Percentiles rank a stretch among this genome's conserved stretches.
Conservation (phyloP, 306 rosid genomes). For the Mimosa pudica region DNA sequence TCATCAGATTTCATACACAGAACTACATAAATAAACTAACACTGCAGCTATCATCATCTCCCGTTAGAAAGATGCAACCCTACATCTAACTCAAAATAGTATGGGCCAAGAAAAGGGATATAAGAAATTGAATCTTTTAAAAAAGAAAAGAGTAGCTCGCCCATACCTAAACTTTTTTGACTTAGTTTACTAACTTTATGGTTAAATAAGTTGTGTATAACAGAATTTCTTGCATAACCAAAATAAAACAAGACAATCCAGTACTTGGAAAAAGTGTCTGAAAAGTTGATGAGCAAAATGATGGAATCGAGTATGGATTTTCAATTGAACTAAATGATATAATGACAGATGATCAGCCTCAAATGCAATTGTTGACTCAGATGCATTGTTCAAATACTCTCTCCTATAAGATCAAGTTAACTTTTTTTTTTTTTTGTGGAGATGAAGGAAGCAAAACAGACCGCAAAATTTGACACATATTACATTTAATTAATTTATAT, state of each 20-base stretch:
- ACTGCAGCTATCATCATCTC: background rate
- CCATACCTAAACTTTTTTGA: conserved; percentile 5
- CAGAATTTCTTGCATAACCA: conserved; percentile 21
- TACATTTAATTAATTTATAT: too few relatives aligned
- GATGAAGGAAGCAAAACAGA: too few relatives aligned
- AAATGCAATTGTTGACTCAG: background rate
- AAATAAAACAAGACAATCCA: conserved; percentile 27
- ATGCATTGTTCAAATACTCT: background rate
- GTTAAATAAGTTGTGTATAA: conserved; percentile 7
- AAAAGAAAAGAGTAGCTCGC: background rate
- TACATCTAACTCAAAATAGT: background rate
- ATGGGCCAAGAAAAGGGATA: background rate
- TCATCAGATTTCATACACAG: conserved; percentile 15
- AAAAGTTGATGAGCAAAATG: background rate
- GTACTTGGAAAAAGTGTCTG: conserved; percentile 12
- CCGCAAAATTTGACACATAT: too few relatives aligned
- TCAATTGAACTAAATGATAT: background rate
- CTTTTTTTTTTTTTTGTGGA: too few relatives aligned
- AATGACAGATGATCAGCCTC: background rate
- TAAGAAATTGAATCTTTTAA: background rate
- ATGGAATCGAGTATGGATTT: background rate
- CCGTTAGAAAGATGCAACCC: background rate
- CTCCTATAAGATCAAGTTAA: too few relatives aligned
- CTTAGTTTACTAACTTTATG: conserved; percentile 10
- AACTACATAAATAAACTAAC: conserved; percentile 7